These are phyloP conservation scores for Wickerhamiella hasegawae DNA, from an alignment of 805 yeast species.

Conservation along the genomic window DNA sequence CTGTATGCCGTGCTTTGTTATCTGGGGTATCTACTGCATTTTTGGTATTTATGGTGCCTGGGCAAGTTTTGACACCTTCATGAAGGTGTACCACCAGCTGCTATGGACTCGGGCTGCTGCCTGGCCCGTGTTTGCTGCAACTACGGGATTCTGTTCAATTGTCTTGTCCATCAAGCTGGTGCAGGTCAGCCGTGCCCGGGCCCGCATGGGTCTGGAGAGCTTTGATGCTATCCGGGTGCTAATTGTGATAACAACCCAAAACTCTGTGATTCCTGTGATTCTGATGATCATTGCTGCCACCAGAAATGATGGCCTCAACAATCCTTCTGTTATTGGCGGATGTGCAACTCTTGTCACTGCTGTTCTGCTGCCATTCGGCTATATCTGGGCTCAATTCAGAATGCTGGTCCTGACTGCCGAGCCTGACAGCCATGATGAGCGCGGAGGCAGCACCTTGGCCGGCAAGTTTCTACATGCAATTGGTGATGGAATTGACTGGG, in stretches of 20 bases:
- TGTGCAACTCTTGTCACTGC: constrained; percentile 7
- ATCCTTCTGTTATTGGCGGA: constrained; percentile 1
- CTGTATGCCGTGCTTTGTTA: constrained; percentile 38
- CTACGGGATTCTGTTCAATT: constrained; percentile 46
- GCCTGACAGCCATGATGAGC: too few relatives aligned
- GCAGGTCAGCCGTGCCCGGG: constrained; percentile 55
- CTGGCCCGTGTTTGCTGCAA: constrained; percentile 46
- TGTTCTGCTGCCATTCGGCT: constrained; percentile 13
- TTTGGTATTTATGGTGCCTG: background rate
- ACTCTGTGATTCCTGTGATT: constrained; percentile 64
- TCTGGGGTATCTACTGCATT: constrained; percentile 25
- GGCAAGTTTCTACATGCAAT: too few relatives aligned
- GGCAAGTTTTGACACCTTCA: background rate
- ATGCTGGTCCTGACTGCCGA: background rate
- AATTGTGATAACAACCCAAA: constrained; percentile 66
- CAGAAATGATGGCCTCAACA: background rate
- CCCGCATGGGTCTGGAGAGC: constrained; percentile 63
- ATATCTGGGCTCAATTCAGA: constrained; percentile 14
- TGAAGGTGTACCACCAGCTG: constrained; percentile 23
- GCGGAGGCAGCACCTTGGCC: too few relatives aligned
- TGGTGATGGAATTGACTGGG: too few relatives aligned
- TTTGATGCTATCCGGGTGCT: constrained; percentile 71
- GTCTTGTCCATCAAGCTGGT: constrained; percentile 49
- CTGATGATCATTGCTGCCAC: constrained; percentile 18
- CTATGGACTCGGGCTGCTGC: constrained; percentile 19